These are phyloP conservation scores for Thalia dealbata DNA, from an alignment of 176 grass and related monocot species.

Conservation along the genomic window DNA sequence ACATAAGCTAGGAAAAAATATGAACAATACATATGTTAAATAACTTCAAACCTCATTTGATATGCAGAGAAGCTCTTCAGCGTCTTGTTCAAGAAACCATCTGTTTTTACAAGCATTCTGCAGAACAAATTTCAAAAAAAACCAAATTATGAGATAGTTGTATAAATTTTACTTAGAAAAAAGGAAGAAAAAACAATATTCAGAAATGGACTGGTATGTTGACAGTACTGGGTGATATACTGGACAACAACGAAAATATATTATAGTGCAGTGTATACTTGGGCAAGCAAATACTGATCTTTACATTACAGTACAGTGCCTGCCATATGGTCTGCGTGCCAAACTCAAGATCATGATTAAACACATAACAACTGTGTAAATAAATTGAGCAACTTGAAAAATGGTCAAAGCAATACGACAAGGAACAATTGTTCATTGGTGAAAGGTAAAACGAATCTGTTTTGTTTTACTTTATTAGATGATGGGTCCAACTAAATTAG, in stretches of 20 bases:
- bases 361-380: too few species aligned
- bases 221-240: not conserved
- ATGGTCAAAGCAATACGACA: not conserved
- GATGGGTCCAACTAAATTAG: not conserved
- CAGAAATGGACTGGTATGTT: not conserved
- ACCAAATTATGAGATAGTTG: not conserved
- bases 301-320: too few species aligned
- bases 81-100: slow-evolving; percentile 67
- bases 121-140: slow-evolving; percentile 22
- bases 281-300: too few species aligned
- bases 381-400: too few species aligned
- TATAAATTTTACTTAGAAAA: not conserved
- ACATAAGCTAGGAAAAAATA: slow-evolving; percentile 10
- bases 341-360: too few species aligned
- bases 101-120: slow-evolving; percentile 76
- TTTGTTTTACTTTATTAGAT: too few species aligned
- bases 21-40: too few species aligned
- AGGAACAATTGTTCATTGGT: not conserved
- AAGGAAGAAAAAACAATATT: not conserved
- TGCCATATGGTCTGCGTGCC: too few species aligned
- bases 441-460: not conserved
- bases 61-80: slow-evolving; percentile 48
- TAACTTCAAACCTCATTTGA: slow-evolving; percentile 51
- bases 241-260: not conserved
- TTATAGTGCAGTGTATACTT: too few species aligned